Base-by-base conservation (phyloP, 1,284 basidiomycete species). In the Trichosporon coremiiforme region DNA sequence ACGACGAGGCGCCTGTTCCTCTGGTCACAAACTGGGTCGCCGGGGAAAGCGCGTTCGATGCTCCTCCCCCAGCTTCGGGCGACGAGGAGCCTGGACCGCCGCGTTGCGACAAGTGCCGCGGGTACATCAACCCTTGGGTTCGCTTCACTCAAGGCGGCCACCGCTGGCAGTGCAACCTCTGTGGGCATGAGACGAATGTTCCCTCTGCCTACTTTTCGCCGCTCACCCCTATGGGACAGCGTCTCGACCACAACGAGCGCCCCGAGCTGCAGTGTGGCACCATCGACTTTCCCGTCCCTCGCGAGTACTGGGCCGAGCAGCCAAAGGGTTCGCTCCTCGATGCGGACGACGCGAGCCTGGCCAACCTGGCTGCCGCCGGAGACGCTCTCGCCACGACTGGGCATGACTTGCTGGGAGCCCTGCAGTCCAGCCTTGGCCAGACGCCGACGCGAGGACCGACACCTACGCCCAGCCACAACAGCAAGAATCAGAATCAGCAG, bases 81-180 rank as follows among this genome's bases (percentile, higher is more conserved):
- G 76, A 71, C 6, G 78, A 80, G 29, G 84, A 85, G 57, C 80
- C 83, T 8, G 95, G 95, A 9, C 97, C 96, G 15, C 89, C 92
- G 13, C 87, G 97, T 45, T 99, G 97, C 80, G 88, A 87, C 67
- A 86, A 88, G 60, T 99, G 97, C 83, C 87, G 94, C 75, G 93
- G 88, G 0, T 99, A 99, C 83, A 88, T 99, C 78, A 99, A 98
- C 80, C 91, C 95, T 0, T 99, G 95, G 95, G 94, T 91, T 79
- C 86, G 87, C 36, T 99, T 93, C 88, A 86, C 89, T 17, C 88
- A 92, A 45, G 93, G 93, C 9, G 97, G 97, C 2, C 88, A 88
- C 72, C 89, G 87, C 75, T 99, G 95, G 93, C 89, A 88, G 75
- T 99, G 97, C 83, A 99, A 98, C 85, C 82, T 99, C 4, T 99